phyloP scores from a whole-genome alignment of 768 basidiomycete genomes.

The Lactarius indigo region DNA sequence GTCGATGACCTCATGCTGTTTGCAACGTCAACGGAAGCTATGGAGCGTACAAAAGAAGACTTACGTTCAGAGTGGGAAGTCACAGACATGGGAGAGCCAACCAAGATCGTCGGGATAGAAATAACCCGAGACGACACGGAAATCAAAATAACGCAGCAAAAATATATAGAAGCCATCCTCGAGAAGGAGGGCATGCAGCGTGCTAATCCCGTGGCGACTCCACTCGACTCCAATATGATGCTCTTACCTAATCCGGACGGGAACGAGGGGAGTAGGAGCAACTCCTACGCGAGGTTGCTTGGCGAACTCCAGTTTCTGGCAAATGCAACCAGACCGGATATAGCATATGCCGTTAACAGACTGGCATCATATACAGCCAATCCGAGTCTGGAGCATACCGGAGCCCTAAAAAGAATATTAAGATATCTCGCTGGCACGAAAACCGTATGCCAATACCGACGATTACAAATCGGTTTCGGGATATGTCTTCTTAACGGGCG shows the following conservation, averaged over 20 bases:
- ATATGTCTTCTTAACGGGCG: background rate
- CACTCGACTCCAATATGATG: background rate
- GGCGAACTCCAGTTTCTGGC: background rate
- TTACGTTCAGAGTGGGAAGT: no score
- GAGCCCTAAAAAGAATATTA: background rate
- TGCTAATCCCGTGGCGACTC: background rate
- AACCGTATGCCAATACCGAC: background rate
- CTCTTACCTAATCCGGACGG: background rate
- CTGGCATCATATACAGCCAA: no score
- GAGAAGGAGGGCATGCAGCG: background rate
- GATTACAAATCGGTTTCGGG: accelerated
- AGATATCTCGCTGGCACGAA: background rate
- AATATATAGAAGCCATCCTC: background rate
- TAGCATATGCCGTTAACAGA: no score
- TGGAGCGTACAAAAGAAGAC: no score
- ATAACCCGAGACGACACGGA: accelerated
- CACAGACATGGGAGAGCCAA: no score
- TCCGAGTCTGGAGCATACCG: background rate
- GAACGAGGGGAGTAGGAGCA: background rate
- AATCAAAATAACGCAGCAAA: background rate
- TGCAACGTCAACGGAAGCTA: no score
- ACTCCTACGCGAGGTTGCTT: background rate
- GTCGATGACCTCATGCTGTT: background rate
- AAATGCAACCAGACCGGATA: background rate
- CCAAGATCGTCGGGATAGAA: no score